Percentiles rank a stretch among this genome's conserved stretches.
Evolutionary conservation across 257 asterid species (phyloP).

Genomic region (Capsicum rhomboideum): DNA sequence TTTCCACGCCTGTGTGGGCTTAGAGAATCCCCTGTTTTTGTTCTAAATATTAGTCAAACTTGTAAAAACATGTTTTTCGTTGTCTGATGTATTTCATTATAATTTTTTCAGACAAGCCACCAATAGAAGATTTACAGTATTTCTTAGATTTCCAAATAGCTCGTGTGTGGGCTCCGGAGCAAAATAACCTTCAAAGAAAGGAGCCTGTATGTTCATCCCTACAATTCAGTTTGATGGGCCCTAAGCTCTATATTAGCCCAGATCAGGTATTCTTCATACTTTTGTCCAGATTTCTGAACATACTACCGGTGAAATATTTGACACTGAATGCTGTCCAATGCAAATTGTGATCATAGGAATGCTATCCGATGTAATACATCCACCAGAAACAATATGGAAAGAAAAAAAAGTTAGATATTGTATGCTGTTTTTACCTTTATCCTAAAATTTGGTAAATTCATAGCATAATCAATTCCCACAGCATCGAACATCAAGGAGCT

Average conservation of each 20-base stretch:
- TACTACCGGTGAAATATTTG: background rate
- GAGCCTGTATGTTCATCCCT: slow-evolving; percentile 90
- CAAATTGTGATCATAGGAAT: background rate
- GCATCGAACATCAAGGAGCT: background rate
- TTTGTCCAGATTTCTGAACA: background rate
- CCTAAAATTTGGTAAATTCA: background rate
- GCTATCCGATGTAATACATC: background rate
- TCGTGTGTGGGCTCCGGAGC: slow-evolving; percentile 98
- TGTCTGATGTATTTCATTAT: background rate
- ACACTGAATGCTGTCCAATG: background rate
- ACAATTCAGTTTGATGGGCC: slow-evolving; percentile 98
- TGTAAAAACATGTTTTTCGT: background rate
- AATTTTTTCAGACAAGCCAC: slow-evolving; percentile 81
- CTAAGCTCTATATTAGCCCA: slow-evolving; percentile 88
- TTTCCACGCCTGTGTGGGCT: background rate
- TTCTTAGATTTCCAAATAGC: slow-evolving; percentile 94
- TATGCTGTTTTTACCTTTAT: background rate
- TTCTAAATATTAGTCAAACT: background rate
- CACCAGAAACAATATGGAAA: background rate
- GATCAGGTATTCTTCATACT: slow-evolving; percentile 63
- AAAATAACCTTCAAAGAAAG: slow-evolving; percentile 72
- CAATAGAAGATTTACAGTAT: slow-evolving; percentile 96
- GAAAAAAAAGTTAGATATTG: background rate
- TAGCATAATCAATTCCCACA: background rate
- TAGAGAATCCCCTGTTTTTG: background rate